phyloP scores from a whole-genome alignment of 257 asterid species.

The Fraxinus pennsylvanica region DNA sequence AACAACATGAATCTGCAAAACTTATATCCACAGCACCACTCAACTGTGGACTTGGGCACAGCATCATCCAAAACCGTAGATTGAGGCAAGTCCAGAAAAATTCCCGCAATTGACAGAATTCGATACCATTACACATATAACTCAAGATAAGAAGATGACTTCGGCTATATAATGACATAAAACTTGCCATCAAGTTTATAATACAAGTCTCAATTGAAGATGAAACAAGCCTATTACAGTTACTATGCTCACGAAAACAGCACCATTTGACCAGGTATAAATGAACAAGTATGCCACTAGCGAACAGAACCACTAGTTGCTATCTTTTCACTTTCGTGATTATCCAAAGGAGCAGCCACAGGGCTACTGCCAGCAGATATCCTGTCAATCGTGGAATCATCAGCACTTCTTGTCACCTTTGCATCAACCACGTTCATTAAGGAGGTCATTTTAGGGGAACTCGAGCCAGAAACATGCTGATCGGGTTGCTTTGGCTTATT shows the following conservation, averaged over 20 bases:
- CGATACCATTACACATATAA: not conserved
- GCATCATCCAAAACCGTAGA: not conserved
- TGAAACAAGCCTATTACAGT: not conserved
- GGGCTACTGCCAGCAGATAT: slow-evolving; percentile 23
- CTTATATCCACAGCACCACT: not conserved
- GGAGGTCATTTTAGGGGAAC: slow-evolving; percentile 37
- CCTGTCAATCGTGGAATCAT: slow-evolving; percentile 12
- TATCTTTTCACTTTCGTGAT: slow-evolving; percentile 7
- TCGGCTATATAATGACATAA: not conserved
- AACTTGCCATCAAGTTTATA: not conserved
- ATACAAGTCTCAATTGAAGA: not conserved
- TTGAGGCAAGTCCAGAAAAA: not conserved
- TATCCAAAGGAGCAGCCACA: slow-evolving; percentile 15
- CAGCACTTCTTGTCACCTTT: slow-evolving; percentile 25
- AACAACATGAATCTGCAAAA: not conserved
- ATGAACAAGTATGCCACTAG: slow-evolving; percentile 1
- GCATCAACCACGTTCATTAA: slow-evolving; percentile 28
- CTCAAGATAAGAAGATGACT: not conserved
- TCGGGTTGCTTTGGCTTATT: slow-evolving; percentile 55
- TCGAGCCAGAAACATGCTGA: slow-evolving; percentile 40
- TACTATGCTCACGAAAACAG: not conserved
- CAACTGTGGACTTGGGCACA: not conserved
- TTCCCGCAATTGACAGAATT: not conserved
- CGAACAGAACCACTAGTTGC: slow-evolving; percentile 2
- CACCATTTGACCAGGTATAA: not conserved